Evolutionary conservation across 805 yeast genomes (phyloP), one percentile per base, ranked within the genome.

Genomic region (Dipodascopsis uninucleata): DNA sequence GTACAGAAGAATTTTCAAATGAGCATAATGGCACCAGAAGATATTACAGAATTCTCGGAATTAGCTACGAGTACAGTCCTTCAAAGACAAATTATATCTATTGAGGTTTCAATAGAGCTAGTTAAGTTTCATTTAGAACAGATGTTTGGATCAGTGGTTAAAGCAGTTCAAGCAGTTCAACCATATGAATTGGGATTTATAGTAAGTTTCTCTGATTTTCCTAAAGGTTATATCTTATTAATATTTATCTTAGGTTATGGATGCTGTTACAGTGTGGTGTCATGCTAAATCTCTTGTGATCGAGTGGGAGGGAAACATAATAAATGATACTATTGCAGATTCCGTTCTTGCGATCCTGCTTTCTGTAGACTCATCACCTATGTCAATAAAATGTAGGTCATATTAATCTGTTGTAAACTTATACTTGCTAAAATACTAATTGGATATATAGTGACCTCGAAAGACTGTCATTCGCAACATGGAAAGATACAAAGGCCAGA

Each of bases 311-410:
- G 90, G 94, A 56, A 89, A 88, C 47, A 71, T 85, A 45, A 78
- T 88, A 68, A 89, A 85, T 49, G 98, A 93, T 59, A 82, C 96
- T 0, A 77, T 93, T 52, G 98, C 98, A 0, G 99, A 93, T 60
- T 82, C 96, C 12, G 84, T 88, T 1, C 77, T 93, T 47, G 96
- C 97, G 0, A 87, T 93, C 29, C 65, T 93, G 25, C 75, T 90
- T 65, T 85, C 95, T 35, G 93, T 90, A 32, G 98, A 93, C 62
- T 82, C 96, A 0, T 81, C 96, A 0, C 96, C 96, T 8, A 95
- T 96, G 1, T 86, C 97, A 5, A 95, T 93, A 23, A 93, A 90
- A 61, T 45, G 49, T 7, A 36, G 12, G 49, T 33, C 5, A 20
- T 40, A 9, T 4, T 31, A 21, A 12, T 14, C 26, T 1, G n/a